phyloP scores from a whole-genome alignment of 495 filamentous ascomycete genomes.

The Neurospora tetraspora region DNA sequence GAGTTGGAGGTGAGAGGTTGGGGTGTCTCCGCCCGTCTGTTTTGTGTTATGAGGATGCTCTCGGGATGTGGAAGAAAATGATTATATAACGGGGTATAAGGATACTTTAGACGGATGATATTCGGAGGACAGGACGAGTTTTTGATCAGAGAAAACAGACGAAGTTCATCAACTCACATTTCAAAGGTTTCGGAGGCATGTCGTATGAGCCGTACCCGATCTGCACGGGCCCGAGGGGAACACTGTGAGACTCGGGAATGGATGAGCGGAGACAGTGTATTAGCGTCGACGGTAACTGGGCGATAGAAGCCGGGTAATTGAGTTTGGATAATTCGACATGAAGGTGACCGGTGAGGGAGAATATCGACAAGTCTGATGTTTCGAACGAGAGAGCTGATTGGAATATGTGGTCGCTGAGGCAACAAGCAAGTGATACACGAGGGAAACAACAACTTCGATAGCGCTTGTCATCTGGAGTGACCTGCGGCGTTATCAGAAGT shows the following conservation, averaged over 20 bases:
- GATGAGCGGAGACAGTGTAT: background rate
- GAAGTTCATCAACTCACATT: conserved; percentile 6
- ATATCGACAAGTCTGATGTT: background rate
- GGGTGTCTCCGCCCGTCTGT: background rate
- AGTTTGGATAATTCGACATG: background rate
- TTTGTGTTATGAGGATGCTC: background rate
- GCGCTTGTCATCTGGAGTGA: background rate
- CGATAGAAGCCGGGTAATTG: background rate
- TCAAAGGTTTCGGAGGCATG: background rate
- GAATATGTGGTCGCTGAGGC: background rate
- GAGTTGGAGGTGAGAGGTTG: background rate
- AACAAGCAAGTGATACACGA: background rate
- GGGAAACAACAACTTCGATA: background rate
- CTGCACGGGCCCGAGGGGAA: background rate
- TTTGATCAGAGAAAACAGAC: background rate
- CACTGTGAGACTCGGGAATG: background rate
- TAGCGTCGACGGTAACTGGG: background rate
- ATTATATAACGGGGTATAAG: background rate
- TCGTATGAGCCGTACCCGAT: background rate
- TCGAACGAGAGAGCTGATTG: background rate
- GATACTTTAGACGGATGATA: background rate
- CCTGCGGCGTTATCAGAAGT: background rate
- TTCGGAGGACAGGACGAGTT: background rate
- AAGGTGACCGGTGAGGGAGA: background rate
- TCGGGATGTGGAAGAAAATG: background rate